phyloP scores from a whole-genome alignment of 2,329 filamentous ascomycete genomes.

The Diaporthe aspalathi region DNA sequence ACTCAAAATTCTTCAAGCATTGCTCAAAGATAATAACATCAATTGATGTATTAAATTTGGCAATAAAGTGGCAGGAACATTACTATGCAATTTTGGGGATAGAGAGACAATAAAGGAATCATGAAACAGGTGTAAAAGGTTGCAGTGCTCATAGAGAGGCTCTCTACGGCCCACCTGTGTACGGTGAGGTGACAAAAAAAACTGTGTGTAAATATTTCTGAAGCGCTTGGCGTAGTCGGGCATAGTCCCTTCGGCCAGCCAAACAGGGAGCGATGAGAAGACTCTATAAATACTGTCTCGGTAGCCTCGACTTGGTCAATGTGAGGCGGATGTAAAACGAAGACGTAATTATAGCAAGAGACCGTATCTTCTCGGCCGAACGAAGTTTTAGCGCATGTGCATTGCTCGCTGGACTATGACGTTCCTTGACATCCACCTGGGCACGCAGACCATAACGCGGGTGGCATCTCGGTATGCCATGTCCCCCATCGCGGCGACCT shows the following conservation, averaged over 20 bases:
- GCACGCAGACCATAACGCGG: slow-evolving; percentile 13
- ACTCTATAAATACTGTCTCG: not conserved
- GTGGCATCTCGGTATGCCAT: slow-evolving; percentile 12
- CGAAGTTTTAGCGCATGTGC: not conserved
- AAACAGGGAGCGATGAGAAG: not conserved
- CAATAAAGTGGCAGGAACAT: no score
- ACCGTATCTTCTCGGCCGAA: fast-evolving
- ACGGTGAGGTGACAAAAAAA: not conserved
- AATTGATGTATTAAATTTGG: no score
- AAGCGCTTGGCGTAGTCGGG: not conserved
- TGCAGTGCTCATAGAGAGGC: no score
- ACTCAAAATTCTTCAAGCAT: no score
- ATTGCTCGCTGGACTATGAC: not conserved
- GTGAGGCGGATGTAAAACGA: fast-evolving
- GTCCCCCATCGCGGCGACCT: slow-evolving; percentile 17
- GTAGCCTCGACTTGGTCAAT: not conserved
- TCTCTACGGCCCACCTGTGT: no score
- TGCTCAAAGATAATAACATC: no score
- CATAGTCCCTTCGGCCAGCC: not conserved
- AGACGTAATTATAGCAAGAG: not conserved
- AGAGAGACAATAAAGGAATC: no score
- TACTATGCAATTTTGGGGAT: no score
- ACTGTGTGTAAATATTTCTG: not conserved
- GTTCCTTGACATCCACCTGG: no score
- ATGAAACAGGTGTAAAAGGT: no score